These are phyloP conservation scores for Russula foetens DNA, from an alignment of 768 basidiomycete genomes.

Conservation along the genomic window DNA sequence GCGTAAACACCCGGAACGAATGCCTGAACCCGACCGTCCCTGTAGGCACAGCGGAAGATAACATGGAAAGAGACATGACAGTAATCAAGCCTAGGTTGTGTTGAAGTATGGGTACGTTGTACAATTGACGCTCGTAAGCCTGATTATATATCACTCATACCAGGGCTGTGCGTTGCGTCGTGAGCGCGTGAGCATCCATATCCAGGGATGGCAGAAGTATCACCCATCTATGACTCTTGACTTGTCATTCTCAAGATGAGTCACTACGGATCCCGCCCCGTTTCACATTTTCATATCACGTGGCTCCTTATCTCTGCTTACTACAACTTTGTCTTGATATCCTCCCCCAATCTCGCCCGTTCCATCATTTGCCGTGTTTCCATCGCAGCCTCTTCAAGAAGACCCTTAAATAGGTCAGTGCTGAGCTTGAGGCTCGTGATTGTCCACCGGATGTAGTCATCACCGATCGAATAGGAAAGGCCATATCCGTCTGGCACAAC, in stretches of 20 bases:
- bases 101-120: not conserved
- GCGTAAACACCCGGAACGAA: not conserved
- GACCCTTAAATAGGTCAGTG: constrained; percentile 52
- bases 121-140: no score
- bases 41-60: not conserved
- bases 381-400: constrained; percentile 71
- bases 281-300: no score
- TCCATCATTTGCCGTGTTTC: constrained; percentile 75
- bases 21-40: not conserved
- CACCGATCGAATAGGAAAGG: constrained; percentile 82
- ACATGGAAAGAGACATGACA: not conserved
- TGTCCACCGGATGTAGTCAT: constrained; percentile 82
- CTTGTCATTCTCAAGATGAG: no score
- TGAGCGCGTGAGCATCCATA: no score
- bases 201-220: no score
- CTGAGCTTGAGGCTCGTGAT: constrained; percentile 64
- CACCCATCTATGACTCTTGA: no score
- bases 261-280: no score
- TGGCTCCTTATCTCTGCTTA: no score
- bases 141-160: no score
- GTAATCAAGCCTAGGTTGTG: not conserved
- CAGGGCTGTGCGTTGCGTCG: no score
- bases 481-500: constrained; percentile 93
- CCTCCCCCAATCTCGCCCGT: constrained; percentile 30
- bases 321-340: constrained; percentile 1